Conservation (phyloP, 768 basidiomycete species). For the Kwoniella europaea region DNA sequence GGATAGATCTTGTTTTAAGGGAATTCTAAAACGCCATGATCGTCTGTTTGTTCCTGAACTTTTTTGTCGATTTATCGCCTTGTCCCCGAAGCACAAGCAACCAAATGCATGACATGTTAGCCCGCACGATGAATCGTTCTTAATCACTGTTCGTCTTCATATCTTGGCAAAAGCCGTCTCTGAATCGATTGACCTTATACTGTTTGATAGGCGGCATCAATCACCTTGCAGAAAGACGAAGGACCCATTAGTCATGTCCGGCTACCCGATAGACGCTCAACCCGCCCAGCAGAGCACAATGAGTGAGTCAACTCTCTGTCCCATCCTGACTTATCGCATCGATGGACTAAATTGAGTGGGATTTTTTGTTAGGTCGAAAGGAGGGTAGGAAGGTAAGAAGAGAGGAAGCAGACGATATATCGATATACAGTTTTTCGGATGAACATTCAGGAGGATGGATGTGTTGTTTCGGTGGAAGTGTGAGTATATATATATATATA, state of each 20-base stretch:
- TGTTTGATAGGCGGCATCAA: no score
- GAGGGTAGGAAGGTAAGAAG: not conserved
- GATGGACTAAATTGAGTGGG: no score
- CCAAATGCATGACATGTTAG: not conserved
- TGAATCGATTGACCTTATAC: no score
- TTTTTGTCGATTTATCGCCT: not conserved
- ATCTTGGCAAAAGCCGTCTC: no score
- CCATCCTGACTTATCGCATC: no score
- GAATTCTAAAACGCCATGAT: not conserved
- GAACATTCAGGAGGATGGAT: constrained; percentile 1
- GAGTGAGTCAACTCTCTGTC: constrained; percentile 3
- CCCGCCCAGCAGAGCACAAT: not conserved
- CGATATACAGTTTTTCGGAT: constrained; percentile 17
- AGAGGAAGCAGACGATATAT: constrained; percentile 7
- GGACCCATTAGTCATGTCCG: not conserved
- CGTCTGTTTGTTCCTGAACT: not conserved
- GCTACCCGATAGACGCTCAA: not conserved
- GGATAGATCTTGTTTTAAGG: not conserved
- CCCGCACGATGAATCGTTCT: not conserved
- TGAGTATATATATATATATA: no score
- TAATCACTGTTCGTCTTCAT: no score
- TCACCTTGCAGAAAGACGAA: not conserved
- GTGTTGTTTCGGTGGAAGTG: constrained; percentile 4
- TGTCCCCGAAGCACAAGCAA: not conserved
- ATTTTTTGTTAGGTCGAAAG: no score